phyloP scores from a whole-genome alignment of 75 land plant genomes.

The Pinus taeda region DNA sequence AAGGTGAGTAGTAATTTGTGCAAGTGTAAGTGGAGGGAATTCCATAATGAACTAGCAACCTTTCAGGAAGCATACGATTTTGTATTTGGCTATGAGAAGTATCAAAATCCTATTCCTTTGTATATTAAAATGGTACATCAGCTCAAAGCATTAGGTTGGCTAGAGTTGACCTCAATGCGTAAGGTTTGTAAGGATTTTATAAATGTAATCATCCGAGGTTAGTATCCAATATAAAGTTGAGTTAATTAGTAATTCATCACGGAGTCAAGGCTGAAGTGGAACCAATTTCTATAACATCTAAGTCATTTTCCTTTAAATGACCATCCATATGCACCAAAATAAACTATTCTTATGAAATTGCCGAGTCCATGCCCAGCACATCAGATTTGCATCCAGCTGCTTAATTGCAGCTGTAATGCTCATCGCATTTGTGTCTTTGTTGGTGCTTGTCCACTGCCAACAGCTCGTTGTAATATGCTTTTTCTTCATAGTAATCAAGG shows the following conservation, averaged over 20 bases:
- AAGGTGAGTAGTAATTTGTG: no score
- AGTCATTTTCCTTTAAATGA: background rate
- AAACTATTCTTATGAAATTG: background rate
- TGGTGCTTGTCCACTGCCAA: slow-evolving; percentile 4
- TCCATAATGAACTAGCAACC: no score
- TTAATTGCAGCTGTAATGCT: background rate
- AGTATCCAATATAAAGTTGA: background rate
- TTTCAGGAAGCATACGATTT: no score
- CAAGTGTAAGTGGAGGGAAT: no score
- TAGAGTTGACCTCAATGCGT: background rate
- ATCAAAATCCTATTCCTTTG: background rate
- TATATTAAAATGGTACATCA: background rate
- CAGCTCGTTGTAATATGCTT: background rate
- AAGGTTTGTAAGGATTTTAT: background rate
- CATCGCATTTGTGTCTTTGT: background rate
- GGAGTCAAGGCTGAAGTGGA: background rate
- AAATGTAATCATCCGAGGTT: background rate
- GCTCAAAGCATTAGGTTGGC: background rate
- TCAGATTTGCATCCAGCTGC: background rate
- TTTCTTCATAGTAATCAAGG: background rate
- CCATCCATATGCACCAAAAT: slow-evolving; percentile 3
- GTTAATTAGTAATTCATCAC: background rate
- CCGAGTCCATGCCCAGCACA: background rate
- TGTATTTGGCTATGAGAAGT: background rate
- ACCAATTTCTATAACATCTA: background rate